Conservation (phyloP, 257 asterid genomes). For the Salvia rosmarinus region DNA sequence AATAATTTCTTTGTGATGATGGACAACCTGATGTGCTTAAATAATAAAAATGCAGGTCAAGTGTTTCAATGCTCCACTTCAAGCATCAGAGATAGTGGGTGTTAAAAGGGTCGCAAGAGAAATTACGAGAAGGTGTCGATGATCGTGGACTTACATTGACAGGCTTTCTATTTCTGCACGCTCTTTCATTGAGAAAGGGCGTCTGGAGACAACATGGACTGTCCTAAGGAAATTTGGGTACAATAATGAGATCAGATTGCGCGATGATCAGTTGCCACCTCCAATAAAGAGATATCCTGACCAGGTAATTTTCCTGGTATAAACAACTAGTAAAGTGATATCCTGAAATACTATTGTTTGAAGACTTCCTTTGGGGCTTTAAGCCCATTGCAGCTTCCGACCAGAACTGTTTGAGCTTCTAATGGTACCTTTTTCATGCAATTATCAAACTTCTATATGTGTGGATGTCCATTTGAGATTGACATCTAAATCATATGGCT, state of each 20-base stretch:
- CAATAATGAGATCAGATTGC: conserved; percentile 88
- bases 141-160: conserved; percentile 92
- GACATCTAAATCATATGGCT: not conserved
- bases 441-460: not conserved
- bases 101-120: conserved; percentile 97
- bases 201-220: conserved; percentile 96
- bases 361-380: conserved; percentile 26
- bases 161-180: conserved; percentile 96
- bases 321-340: not conserved
- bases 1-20: conserved; percentile 23
- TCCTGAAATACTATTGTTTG: conserved; percentile 8
- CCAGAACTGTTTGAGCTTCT: not conserved
- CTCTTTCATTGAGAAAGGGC: conserved; percentile 96
- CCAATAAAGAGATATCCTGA: conserved; percentile 81
- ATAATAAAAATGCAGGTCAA: conserved; percentile 61
- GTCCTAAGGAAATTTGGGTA: conserved; percentile 96
- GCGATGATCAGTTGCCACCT: conserved; percentile 84
- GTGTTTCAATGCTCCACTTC: conserved; percentile 95
- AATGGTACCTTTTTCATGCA: conserved; percentile 7
- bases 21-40: conserved; percentile 30
- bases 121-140: conserved; percentile 84
- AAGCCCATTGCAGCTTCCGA: conserved; percentile 6
- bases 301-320: conserved; percentile 58
- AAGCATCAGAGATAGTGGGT: conserved; percentile 88
- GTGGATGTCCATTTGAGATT: conserved; percentile 13